phyloP scores from a whole-genome alignment of 371 early-diverging fungal genomes.

The Gilbertella persicaria region DNA sequence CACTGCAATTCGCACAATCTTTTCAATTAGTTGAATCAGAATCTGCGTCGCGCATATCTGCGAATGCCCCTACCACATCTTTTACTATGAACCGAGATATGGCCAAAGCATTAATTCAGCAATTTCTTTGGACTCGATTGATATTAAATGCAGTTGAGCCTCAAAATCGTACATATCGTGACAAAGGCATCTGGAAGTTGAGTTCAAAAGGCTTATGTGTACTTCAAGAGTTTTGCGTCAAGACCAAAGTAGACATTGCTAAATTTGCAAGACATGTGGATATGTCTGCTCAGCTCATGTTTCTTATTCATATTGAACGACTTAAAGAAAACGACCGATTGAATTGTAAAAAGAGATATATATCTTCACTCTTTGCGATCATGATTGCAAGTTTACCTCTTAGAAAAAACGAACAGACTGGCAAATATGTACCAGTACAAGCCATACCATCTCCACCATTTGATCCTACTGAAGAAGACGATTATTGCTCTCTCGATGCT shows the following conservation, averaged over 20 bases:
- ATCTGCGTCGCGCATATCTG: constrained; percentile 29
- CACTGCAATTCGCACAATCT: constrained; percentile 38
- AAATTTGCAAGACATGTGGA: constrained; percentile 2
- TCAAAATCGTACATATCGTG: constrained; percentile 47
- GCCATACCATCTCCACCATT: neutral
- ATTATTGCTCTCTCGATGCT: constrained; percentile 1
- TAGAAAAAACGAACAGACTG: neutral
- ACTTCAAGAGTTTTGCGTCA: constrained; percentile 41
- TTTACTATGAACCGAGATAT: constrained; percentile 63
- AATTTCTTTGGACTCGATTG: constrained; percentile 58
- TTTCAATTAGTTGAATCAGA: constrained; percentile 42
- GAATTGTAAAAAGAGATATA: constrained; percentile 7
- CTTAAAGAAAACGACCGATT: constrained; percentile 17
- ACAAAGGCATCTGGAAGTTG: constrained; percentile 55
- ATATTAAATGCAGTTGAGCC: constrained; percentile 56
- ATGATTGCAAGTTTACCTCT: constrained; percentile 27
- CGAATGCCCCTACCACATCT: constrained; percentile 44
- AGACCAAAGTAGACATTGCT: constrained; percentile 7
- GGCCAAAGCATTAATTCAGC: constrained; percentile 64
- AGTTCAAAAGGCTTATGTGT: constrained; percentile 63
- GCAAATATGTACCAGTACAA: neutral
- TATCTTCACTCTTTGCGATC: constrained; percentile 15
- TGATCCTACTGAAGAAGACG: neutral
- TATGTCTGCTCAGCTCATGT: constrained; percentile 1
- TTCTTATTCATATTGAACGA: constrained; percentile 16